Conservation (phyloP, 306 rosid genomes). For the Sophora flavescens region DNA sequence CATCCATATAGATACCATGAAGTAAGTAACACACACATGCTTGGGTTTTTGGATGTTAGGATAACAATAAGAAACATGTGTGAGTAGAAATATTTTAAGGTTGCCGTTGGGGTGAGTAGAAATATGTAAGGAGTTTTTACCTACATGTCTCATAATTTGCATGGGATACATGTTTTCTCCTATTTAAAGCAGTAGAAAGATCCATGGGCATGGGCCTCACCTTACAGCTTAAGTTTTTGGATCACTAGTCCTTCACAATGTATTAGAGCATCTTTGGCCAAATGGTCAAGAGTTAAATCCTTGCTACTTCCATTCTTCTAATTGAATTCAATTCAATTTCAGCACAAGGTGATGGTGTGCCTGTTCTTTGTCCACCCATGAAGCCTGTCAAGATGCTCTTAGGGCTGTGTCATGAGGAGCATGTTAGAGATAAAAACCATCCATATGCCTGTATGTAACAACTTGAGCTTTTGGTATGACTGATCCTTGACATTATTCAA, state of each 20-base stretch:
- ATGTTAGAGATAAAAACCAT: constrained; percentile 12
- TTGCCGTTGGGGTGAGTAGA: not conserved
- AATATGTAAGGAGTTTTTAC: too few relatives aligned
- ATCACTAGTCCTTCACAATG: not conserved
- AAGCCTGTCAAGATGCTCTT: not conserved
- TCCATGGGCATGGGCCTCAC: not conserved
- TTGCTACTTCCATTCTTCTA: constrained; percentile 1
- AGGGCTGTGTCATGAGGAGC: constrained; percentile 22
- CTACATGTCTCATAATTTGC: too few relatives aligned
- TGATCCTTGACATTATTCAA: not conserved
- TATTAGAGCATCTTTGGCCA: constrained; percentile 13
- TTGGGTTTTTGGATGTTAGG: not conserved
- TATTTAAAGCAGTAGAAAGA: too few relatives aligned
- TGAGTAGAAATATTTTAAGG: not conserved
- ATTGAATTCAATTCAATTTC: constrained; percentile 33
- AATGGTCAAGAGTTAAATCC: not conserved
- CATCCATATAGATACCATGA: not conserved
- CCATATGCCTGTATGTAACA: constrained; percentile 12
- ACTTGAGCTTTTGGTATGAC: constrained; percentile 36
- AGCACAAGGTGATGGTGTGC: constrained; percentile 18
- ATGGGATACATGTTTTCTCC: too few relatives aligned
- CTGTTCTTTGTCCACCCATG: not conserved
- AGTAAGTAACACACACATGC: not conserved
- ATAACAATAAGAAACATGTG: not conserved
- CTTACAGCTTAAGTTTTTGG: constrained; percentile 5